A percentile compares a stretch with the other conserved stretches of the same genome.
phyloP scores from a whole-genome alignment of 2,329 filamentous ascomycete genomes.

The Aspergillus japonicus region DNA sequence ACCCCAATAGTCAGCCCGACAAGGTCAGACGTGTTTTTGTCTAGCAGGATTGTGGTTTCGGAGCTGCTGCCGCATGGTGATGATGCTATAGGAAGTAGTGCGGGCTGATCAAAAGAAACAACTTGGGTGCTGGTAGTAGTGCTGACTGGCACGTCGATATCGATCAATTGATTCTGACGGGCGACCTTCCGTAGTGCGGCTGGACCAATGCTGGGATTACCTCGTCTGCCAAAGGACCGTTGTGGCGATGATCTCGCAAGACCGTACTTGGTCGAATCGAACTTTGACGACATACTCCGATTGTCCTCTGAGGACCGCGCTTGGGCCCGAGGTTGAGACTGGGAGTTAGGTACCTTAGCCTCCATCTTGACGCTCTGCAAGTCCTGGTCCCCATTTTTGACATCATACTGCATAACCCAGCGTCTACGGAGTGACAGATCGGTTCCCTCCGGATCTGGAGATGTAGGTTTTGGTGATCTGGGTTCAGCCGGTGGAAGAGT shows the following conservation, averaged over 20 bases:
- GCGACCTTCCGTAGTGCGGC: not conserved
- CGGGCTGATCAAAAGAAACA: constrained; percentile 20
- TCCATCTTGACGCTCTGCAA: not conserved
- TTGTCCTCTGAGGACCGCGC: constrained; percentile 1
- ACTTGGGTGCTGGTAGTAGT: not conserved
- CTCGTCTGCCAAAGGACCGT: not conserved
- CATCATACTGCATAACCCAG: constrained; percentile 21
- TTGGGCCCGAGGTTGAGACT: not conserved
- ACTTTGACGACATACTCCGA: constrained; percentile 5
- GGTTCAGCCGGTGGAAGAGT: not conserved
- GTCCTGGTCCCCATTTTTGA: not conserved
- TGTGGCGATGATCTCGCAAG: constrained; percentile 5
- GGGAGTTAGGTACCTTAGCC: not conserved
- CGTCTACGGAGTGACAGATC: constrained; percentile 12
- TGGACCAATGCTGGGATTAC: not conserved
- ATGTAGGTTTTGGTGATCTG: not conserved
- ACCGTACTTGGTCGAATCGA: constrained; percentile 21
- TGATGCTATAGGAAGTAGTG: constrained; percentile 17
- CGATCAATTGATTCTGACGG: constrained; percentile 14
- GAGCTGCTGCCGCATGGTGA: not conserved
- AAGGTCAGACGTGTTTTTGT: constrained; percentile 6
- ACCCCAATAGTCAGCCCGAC: constrained; percentile 9
- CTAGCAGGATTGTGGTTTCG: not conserved
- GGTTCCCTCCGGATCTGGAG: constrained; percentile 3
- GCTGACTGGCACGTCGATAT: constrained; percentile 10